Base-by-base conservation (phyloP, 1,284 basidiomycete species). In the Ustanciosporium gigantosporum region DNA sequence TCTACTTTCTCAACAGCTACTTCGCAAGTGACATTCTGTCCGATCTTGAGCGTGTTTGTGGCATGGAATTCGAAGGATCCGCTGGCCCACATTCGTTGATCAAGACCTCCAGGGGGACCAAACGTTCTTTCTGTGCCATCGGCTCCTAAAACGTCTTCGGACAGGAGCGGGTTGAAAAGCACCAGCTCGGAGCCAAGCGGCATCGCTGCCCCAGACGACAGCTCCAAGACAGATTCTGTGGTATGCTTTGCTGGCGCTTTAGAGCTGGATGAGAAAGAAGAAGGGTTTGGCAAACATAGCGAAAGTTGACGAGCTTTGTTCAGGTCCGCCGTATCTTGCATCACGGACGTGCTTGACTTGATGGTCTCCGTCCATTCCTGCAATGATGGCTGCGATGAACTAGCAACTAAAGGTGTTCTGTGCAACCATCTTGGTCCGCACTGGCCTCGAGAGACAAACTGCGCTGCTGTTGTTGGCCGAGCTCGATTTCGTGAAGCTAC, bases 21-120 rank as follows among this genome's bases (percentile, higher is more conserved):
- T 11, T 51, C 31, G 31, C 50, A 65, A 19, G 36, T 7, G 3
- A 65, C 44, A 3, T 51, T 40, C 4, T 65, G 32, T 1, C 55
- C 56, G 1, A 65, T 39, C 7, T 34, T 47, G 29, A 65, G 46
- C 16, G 32, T 24, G 32, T 40, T 41, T 0, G 38, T 44, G 3
- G 25, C 25, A 21, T 65, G 44, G 23, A 65, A 56, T 14, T 59
- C 37, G 25, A 65, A 65, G 5, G 56, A 65, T 2, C 61, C 61
- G 23, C 55, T 51, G 3, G 61, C 56, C 61, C 61, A 65, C 61
- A 65, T 65, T 2, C 61, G 39, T 31, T 65, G 61, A 20, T 65
- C 44, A 7, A 65, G 42, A 1, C 56, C 61, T 13, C 55, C 61
- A 0, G 56, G 61, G 3, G 61, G 61, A 4, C 56, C 47, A 25